Evolutionary conservation across 208 protist species (phyloP), one percentile per base, ranked within the genome.

Genomic region (Acanthamoeba royreba): DNA sequence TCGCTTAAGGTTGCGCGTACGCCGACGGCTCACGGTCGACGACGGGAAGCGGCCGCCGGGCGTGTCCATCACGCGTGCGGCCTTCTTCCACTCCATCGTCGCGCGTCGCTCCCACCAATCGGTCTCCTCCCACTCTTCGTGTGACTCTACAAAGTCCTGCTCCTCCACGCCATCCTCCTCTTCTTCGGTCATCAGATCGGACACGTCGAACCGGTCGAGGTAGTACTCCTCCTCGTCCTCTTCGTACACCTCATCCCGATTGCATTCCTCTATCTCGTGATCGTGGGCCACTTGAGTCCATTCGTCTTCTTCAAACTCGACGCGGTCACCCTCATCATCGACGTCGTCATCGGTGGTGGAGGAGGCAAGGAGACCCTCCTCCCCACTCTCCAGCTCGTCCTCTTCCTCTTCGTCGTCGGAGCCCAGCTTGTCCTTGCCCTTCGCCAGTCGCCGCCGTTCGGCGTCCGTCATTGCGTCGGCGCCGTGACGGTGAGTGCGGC

Each of bases 371-470:
- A 74, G 61, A 74, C 72, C 81, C 19, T 89, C 81, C 46, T 66
- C 81, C 5, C 81, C 53, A 25, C 53, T 66, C 33, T 89, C 81
- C 46, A 47, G 35, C 17, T 86, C 47, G 25, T 58, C 81, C 53
- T 89, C 81, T 63, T 89, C 81, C 35, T 89, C 81, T 19, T 89
- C 81, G 38, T 42, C n/a, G n/a, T n/a, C n/a, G n/a, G n/a, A n/a
- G n/a, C n/a, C 46, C 81, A 89, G 19, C 47, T 89, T 89, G 22
- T 89, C 81, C 53, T 89, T 89, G n/a, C 81, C 81, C 53, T 89
- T 89, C 17, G 53, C 81, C 31, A 13, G 22, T n/a, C 17, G 13
- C 31, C 46, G 17, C 11, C 3, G 42, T 58, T 61, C n/a, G 22
- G 19, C n/a, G 22, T 61, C 53, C 40, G 49, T 58, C 19, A 28